Evolutionary conservation across 345 rosid genomes (phyloP).

Genomic region (Orychophragmus violaceus): DNA sequence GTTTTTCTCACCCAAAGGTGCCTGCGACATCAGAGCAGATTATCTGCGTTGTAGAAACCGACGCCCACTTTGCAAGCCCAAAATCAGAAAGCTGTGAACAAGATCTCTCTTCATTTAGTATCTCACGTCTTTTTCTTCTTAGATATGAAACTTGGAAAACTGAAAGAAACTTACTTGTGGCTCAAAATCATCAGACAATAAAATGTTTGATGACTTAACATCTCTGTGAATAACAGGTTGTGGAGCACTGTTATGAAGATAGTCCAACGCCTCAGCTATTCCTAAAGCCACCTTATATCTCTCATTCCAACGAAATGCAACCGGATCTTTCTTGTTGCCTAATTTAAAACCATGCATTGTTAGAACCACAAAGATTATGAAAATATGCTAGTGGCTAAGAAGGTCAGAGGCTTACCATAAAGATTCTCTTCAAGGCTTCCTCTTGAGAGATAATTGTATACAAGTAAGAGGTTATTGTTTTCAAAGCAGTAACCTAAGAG

Average conservation of each 20-base stretch:
- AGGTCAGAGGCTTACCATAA: constrained; percentile 47
- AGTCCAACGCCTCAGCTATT: constrained; percentile 82
- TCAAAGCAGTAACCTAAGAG: constrained; percentile 84
- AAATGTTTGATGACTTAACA: constrained; percentile 91
- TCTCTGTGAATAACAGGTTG: constrained; percentile 82
- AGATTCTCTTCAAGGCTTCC: constrained; percentile 98
- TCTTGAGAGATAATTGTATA: constrained; percentile 74
- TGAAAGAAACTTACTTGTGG: constrained; percentile 53
- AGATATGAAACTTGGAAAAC: not conserved
- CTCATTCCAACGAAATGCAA: constrained; percentile 66
- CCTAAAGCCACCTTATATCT: constrained; percentile 85
- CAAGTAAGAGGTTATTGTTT: constrained; percentile 52
- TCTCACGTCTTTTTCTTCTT: not conserved
- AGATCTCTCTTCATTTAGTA: not conserved
- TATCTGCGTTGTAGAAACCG: constrained; percentile 49
- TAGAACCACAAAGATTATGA: not conserved
- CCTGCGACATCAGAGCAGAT: constrained; percentile 80
- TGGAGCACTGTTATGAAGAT: constrained; percentile 56
- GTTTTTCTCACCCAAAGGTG: constrained; percentile 72
- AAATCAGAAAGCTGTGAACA: constrained; percentile 83
- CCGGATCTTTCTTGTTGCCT: constrained; percentile 54
- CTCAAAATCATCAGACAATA: constrained; percentile 79
- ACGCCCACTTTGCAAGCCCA: constrained; percentile 77
- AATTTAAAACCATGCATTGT: not conserved
- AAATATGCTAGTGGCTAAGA: not conserved